Percentiles rank a stretch among this genome's conserved stretches.
These are phyloP conservation scores for Penicillium thymicola DNA, from an alignment of 2,329 filamentous ascomycete species.

Conservation along the genomic window DNA sequence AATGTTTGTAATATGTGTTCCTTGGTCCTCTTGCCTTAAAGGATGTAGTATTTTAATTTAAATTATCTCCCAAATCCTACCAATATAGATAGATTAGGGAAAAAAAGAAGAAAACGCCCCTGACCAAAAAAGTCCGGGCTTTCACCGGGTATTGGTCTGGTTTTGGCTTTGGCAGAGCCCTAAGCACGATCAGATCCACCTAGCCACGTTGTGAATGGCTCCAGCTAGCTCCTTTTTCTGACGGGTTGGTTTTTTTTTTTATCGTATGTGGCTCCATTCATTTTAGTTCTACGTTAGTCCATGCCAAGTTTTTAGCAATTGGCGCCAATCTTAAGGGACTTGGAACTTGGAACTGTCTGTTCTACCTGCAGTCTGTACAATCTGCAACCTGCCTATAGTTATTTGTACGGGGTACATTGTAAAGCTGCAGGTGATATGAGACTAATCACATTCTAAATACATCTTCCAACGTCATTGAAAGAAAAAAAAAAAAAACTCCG, in stretches of 20 bases:
- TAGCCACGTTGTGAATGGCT: constrained; percentile 29
- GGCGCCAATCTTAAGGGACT: neutral
- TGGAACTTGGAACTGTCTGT: neutral
- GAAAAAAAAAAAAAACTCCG: neutral
- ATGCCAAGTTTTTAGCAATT: constrained; percentile 9
- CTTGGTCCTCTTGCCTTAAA: too few species aligned
- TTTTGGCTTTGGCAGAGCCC: constrained; percentile 20
- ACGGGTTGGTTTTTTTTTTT: neutral
- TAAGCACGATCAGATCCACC: constrained; percentile 28
- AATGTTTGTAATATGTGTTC: neutral
- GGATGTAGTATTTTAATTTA: too few species aligned
- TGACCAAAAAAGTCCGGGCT: constrained; percentile 6
- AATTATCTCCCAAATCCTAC: neutral
- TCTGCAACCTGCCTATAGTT: neutral
- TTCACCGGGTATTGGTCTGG: constrained; percentile 6
- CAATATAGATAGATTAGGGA: neutral
- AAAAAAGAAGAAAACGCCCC: neutral
- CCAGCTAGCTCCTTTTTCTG: constrained; percentile 13
- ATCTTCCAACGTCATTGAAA: constrained; percentile 6
- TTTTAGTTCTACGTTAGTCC: constrained; percentile 7
- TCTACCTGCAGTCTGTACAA: neutral
- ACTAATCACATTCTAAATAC: neutral
- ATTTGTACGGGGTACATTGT: neutral
- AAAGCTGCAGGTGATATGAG: neutral
- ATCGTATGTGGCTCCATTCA: neutral